Conservation (phyloP, 1,284 basidiomycete genomes). For the Lignosus rhinocerotis region DNA sequence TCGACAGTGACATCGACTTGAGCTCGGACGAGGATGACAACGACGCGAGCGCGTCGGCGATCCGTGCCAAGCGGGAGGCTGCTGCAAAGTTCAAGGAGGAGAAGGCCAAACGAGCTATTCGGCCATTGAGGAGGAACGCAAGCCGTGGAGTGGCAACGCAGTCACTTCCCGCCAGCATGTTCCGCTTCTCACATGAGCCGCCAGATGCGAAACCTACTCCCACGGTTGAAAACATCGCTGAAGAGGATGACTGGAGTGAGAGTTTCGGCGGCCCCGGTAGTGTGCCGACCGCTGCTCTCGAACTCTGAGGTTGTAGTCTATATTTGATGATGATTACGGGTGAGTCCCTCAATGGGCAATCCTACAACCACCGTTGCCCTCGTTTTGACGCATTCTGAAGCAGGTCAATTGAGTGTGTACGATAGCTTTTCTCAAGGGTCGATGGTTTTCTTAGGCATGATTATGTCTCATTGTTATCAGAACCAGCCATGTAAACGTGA, state of each 20-base stretch:
- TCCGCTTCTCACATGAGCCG: constrained; percentile 21
- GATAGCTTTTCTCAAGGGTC: background rate
- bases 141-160: constrained; percentile 21
- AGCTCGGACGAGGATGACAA: constrained; percentile 15
- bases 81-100: constrained; percentile 15
- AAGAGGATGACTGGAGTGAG: constrained; percentile 29
- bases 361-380: background rate
- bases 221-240: constrained; percentile 11
- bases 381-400: background rate
- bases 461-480: background rate
- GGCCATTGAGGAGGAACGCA: constrained; percentile 19
- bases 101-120: constrained; percentile 21
- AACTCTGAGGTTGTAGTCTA: constrained; percentile 5
- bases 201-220: constrained; percentile 3
- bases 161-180: constrained; percentile 23
- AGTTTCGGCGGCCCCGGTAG: constrained; percentile 8
- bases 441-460: background rate
- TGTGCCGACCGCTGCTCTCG: constrained; percentile 12
- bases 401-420: background rate
- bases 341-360: background rate
- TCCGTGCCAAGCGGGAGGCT: constrained; percentile 10
- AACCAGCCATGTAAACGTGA: background rate
- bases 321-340: background rate
- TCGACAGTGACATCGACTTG: constrained; percentile 12
- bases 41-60: constrained; percentile 2